A percentile compares a stretch with the other conserved stretches of the same genome.
Conservation (phyloP, 352 stramenopile genomes). For the Phytophthora pinifolia region DNA sequence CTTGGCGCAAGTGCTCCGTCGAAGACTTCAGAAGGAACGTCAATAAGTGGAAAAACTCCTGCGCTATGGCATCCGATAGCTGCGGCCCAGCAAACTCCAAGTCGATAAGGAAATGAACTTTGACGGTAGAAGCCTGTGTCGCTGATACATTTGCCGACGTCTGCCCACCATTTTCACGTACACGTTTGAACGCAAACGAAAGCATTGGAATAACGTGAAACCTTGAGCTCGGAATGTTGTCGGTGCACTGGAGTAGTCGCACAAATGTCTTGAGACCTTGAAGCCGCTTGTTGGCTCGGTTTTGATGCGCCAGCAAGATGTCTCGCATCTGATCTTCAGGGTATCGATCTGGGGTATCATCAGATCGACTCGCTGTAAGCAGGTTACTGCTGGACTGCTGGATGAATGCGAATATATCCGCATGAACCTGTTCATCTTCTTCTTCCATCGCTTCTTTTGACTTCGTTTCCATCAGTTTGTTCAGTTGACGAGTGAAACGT, state of each 20-base stretch:
- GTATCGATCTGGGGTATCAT: conserved; percentile 5
- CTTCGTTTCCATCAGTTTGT: conserved; percentile 73
- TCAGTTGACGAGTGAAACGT: conserved; percentile 55
- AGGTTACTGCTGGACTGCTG: conserved; percentile 46
- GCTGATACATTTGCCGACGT: neutral
- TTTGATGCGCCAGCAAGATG: conserved; percentile 53
- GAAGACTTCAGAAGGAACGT: conserved; percentile 51
- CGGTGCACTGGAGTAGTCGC: conserved; percentile 45
- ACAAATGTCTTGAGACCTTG: conserved; percentile 70
- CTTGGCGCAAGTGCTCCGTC: conserved; percentile 35
- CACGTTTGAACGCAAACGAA: conserved; percentile 74
- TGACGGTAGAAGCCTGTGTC: conserved; percentile 36
- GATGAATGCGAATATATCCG: conserved; percentile 82
- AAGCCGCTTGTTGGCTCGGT: conserved; percentile 48
- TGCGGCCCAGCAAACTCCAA: conserved; percentile 67
- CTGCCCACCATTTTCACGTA: conserved; percentile 9
- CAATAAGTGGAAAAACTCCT: conserved; percentile 73
- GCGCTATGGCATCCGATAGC: conserved; percentile 43
- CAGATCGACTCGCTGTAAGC: conserved; percentile 5
- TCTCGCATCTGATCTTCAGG: conserved; percentile 52
- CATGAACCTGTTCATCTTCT: conserved; percentile 82
- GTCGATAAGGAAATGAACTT: conserved; percentile 76
- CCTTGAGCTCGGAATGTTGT: conserved; percentile 59
- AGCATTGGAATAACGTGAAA: conserved; percentile 77
- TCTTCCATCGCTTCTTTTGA: conserved; percentile 76